Base-by-base conservation (phyloP, 441 rosid genomes). In the Rhodomyrtus psidioides region DNA sequence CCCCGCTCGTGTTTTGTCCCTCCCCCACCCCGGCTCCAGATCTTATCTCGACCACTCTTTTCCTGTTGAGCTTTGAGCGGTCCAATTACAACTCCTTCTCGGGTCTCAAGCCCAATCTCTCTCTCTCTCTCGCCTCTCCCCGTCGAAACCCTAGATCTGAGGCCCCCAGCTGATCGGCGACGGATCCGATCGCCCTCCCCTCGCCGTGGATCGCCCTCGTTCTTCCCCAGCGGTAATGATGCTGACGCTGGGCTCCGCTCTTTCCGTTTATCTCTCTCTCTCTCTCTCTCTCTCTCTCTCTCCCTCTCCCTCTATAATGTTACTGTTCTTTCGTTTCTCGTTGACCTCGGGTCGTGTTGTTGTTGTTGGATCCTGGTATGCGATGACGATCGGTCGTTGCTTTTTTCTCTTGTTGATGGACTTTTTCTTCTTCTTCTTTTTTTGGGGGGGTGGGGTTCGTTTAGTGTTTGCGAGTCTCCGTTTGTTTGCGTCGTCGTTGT, bases 71-170 rank as follows among this genome's bases (percentile, higher is more conserved):
- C 21, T 5, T 19, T 1, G 79, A 21, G 1, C 79, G 79, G 79
- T 70, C 79, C 79, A 70, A 70, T 70, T 70, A 23, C 79, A 6
- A 39, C 59, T 39, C 5, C 15, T 0, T 70, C n/a, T 70, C 79
- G 79, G 79, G 79, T 70, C n/a, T 6, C 51, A 70, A 70, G 79
- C 79, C 79, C 79, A 70, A 70, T 70, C n/a, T 21, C 79, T 21
- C 49, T 34, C 26, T 21, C 79, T 39, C 79, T 19, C 79, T 10
- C n/a, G 24, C 30, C 44, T 1, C 44, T 6, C n/a, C 0, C 15
- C 49, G n/a, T 23, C 79, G 79, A 70, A 70, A 70, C 79, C 79
- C 79, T 70, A 70, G 79, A 70, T 70, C 79, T 39, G 79, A 70
- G 51, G 26, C 53, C 53, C 79, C 49, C 79, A 12, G 49, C n/a